Evolutionary conservation across 306 rosid species (phyloP).

Genomic region (Cicer bijugum): DNA sequence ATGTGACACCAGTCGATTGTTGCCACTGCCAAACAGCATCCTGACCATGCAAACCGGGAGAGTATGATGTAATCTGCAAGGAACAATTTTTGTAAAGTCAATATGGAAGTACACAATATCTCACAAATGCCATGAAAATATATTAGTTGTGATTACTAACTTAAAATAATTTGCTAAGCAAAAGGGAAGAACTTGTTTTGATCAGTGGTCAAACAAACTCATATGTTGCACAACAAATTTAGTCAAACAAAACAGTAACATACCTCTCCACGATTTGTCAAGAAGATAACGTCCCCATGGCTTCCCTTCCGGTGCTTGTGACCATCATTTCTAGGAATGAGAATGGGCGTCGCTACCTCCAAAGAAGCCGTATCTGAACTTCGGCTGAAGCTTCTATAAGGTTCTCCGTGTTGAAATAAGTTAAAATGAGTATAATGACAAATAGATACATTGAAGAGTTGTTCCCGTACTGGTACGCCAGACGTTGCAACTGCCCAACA

Average conservation of each 20-base stretch:
- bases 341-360: conserved; percentile 95
- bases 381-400: conserved; percentile 67
- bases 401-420: conserved; percentile 91
- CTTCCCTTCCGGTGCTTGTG: conserved; percentile 95
- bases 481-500: conserved; percentile 99
- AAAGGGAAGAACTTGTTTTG: conserved; percentile 29
- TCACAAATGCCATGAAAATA: neutral
- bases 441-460: conserved; percentile 93
- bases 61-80: conserved; percentile 86
- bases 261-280: conserved; percentile 99
- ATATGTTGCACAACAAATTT: conserved; percentile 11
- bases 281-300: conserved; percentile 93
- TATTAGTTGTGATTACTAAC: conserved; percentile 1
- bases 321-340: conserved; percentile 86
- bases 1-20: conserved; percentile 78
- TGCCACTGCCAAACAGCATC: conserved; percentile 97
- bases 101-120: conserved; percentile 21
- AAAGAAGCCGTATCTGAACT: conserved; percentile 69
- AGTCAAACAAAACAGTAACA: conserved; percentile 44
- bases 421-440: conserved; percentile 84
- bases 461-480: conserved; percentile 92
- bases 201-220: conserved; percentile 34
- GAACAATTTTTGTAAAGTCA: conserved; percentile 23
- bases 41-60: conserved; percentile 93
- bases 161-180: conserved; percentile 24